Percentiles rank a stretch among this genome's conserved stretches.
Evolutionary conservation across 306 rosid genomes (phyloP).

Genomic region (Adenanthera pavonina): DNA sequence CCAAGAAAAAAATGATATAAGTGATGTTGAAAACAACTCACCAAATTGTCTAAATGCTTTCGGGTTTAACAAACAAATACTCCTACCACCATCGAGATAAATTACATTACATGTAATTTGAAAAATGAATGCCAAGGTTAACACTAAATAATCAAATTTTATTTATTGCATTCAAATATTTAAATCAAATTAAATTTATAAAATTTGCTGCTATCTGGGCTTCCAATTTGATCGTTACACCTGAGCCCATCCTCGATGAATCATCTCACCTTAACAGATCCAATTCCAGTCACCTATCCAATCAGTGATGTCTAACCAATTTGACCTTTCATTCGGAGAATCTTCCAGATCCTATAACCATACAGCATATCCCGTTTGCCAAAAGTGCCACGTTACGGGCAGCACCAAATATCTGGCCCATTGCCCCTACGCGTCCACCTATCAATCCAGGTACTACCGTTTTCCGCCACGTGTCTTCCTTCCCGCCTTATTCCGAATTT

Average conservation of each 20-base stretch:
- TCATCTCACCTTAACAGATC: not conserved
- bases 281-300: not conserved
- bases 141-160: not conserved
- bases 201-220: not conserved
- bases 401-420: not conserved
- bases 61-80: too few species aligned
- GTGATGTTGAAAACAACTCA: not conserved
- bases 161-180: too few species aligned
- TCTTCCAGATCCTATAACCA: slow-evolving; percentile 2
- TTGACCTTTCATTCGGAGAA: not conserved
- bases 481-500: not conserved
- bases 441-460: not conserved
- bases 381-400: not conserved
- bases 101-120: too few species aligned
- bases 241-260: not conserved
- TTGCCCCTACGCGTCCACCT: not conserved
- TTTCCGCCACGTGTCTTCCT: not conserved
- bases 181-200: too few species aligned
- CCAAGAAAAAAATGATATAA: too few species aligned
- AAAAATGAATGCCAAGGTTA: too few species aligned
- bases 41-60: not conserved
- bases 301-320: not conserved
- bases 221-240: not conserved
- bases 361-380: not conserved
- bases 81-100: not conserved